phyloP scores from a whole-genome alignment of 2,329 filamentous ascomycete species.

The Aspergillus quadricinctus region DNA sequence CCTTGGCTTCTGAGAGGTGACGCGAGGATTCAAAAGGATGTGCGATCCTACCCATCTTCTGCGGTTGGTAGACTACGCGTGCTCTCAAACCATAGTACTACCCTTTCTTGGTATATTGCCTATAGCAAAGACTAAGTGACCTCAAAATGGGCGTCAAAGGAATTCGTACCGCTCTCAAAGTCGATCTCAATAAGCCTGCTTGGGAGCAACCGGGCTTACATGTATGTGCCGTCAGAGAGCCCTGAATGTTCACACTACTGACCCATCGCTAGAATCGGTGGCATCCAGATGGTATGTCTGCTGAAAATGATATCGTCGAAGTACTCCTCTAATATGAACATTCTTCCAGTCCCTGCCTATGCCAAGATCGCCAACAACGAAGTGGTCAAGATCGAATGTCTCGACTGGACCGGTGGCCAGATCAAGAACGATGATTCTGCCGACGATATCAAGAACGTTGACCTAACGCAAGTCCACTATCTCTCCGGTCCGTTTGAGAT shows the following conservation, averaged over 20 bases:
- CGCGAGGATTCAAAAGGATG: neutral
- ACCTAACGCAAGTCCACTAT: constrained; percentile 81
- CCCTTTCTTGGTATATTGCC: constrained; percentile 5
- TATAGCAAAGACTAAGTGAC: neutral
- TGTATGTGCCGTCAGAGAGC: constrained; percentile 46
- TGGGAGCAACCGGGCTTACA: constrained; percentile 66
- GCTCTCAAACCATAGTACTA: constrained; percentile 1
- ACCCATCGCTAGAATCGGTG: constrained; percentile 67
- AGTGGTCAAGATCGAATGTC: constrained; percentile 88
- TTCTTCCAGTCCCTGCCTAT: constrained; percentile 61
- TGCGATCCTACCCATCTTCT: neutral
- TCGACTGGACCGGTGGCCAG: constrained; percentile 75
- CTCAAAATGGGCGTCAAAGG: constrained; percentile 33
- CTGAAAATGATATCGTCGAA: neutral
- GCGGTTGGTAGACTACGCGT: neutral
- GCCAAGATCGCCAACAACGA: constrained; percentile 75
- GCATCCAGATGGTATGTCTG: constrained; percentile 75
- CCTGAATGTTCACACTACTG: constrained; percentile 2
- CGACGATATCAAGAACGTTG: constrained; percentile 81
- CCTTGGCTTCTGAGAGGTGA: neutral
- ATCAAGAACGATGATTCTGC: constrained; percentile 85
- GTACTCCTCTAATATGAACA: neutral
- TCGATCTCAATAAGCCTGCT: constrained; percentile 68
- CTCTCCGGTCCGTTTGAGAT: constrained; percentile 86
- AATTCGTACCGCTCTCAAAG: constrained; percentile 68